phyloP scores from a whole-genome alignment of 176 grass and related monocot species.

The Oryza coarctata region DNA sequence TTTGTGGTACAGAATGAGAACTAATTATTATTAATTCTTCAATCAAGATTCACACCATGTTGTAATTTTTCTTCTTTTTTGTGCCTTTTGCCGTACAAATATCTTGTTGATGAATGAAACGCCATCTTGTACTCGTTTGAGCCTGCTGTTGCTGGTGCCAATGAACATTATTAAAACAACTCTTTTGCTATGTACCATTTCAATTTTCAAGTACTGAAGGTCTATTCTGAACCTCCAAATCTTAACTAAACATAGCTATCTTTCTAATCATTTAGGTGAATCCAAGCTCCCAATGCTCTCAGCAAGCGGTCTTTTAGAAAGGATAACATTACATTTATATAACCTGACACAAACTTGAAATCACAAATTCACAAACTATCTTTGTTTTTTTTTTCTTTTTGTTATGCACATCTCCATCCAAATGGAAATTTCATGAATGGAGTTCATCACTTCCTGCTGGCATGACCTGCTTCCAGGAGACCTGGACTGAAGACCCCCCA shows the following conservation, averaged over 20 bases:
- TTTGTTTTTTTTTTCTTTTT: not conserved
- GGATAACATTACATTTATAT: conserved; percentile 11
- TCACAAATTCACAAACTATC: not conserved
- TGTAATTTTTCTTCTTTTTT: not conserved
- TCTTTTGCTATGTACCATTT: not conserved
- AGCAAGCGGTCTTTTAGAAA: not conserved
- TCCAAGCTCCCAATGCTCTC: not conserved
- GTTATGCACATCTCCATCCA: conserved; percentile 33
- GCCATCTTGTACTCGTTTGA: not conserved
- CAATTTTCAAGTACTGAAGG: not conserved
- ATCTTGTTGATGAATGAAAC: not conserved
- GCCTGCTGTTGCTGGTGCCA: not conserved
- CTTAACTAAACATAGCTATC: not conserved
- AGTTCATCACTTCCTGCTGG: not conserved
- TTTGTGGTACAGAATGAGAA: not conserved
- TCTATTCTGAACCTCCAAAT: not conserved
- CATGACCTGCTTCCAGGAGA: conserved; percentile 4
- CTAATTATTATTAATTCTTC: not conserved
- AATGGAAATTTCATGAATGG: conserved; percentile 19
- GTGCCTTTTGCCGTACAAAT: no score
- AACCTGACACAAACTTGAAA: not conserved
- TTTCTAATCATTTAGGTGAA: not conserved
- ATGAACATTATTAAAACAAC: no score
- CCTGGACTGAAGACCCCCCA: not conserved
- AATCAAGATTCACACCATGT: not conserved